Conservation (phyloP, 805 yeast genomes). For the Vanderwaltozyma polyspora region DNA sequence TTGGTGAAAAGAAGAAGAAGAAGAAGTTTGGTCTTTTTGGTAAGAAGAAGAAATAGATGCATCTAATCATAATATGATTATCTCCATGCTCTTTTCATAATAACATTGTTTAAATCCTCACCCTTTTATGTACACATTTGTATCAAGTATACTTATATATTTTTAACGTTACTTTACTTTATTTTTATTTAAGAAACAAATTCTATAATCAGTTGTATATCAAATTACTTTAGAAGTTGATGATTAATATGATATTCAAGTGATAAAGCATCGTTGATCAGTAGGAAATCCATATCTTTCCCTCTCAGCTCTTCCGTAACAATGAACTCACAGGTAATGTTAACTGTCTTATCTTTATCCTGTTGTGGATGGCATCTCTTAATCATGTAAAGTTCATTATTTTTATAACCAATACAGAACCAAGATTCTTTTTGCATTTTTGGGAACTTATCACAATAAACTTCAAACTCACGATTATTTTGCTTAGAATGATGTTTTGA, state of each 20-base stretch:
- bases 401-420: conserved; percentile 56
- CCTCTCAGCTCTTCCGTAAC: conserved; percentile 42
- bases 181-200: too few species aligned
- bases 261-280: conserved; percentile 60
- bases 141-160: not conserved
- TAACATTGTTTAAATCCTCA: not conserved
- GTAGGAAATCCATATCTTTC: conserved; percentile 33
- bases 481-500: conserved; percentile 42
- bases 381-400: conserved; percentile 47
- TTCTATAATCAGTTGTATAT: too few species aligned
- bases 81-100: too few species aligned
- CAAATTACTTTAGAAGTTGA: too few species aligned
- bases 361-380: conserved; percentile 64
- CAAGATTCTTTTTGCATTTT: conserved; percentile 89
- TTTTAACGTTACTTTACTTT: not conserved
- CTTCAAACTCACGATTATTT: conserved; percentile 46
- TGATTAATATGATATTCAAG: conserved; percentile 32
- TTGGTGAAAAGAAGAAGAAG: conserved; percentile 40
- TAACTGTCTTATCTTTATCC: conserved; percentile 19
- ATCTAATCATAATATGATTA: not conserved
- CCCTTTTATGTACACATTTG: conserved; percentile 1
- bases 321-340: conserved; percentile 32
- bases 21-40: conserved; percentile 78
- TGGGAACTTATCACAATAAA: conserved; percentile 73
- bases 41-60: conserved; percentile 40